These are phyloP conservation scores for Pholiota molesta DNA, from an alignment of 768 basidiomycete genomes.

Conservation along the genomic window DNA sequence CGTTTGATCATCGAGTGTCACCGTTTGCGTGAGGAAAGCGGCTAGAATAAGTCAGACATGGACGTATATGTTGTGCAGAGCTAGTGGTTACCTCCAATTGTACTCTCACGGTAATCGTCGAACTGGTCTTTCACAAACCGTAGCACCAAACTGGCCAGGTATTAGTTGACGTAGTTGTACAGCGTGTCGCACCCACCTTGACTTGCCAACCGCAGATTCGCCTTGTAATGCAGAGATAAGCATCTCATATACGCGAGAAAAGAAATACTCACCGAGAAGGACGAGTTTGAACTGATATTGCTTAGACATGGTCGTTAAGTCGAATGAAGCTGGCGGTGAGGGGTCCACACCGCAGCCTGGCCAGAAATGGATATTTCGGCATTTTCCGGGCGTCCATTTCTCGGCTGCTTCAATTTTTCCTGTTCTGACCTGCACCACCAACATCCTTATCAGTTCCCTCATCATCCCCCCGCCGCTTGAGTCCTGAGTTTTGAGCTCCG, in stretches of 20 bases:
- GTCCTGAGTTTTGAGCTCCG: constrained; percentile 35
- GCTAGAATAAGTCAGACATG: constrained; percentile 49
- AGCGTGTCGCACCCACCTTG: constrained; percentile 58
- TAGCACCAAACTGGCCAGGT: constrained; percentile 75
- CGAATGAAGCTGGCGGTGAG: constrained; percentile 29
- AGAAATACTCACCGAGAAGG: constrained; percentile 70
- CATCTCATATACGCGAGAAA: not conserved
- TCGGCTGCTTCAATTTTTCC: constrained; percentile 19
- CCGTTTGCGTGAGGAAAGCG: constrained; percentile 98
- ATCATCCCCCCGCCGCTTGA: constrained; percentile 21
- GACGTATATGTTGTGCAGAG: not conserved
- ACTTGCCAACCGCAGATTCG: constrained; percentile 98
- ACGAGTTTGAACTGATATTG: constrained; percentile 97
- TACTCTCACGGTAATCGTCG: constrained; percentile 94
- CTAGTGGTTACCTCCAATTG: constrained; percentile 74
- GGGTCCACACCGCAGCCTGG: constrained; percentile 29
- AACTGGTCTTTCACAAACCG: constrained; percentile 97
- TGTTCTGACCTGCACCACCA: constrained; percentile 19
- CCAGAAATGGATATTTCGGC: constrained; percentile 30
- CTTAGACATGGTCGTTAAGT: constrained; percentile 72
- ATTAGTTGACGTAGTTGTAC: constrained; percentile 23
- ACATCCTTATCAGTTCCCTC: constrained; percentile 20
- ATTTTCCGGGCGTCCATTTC: constrained; percentile 22
- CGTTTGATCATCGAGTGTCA: constrained; percentile 85
- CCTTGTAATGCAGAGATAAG: constrained; percentile 49